phyloP scores from a whole-genome alignment of 169 alveolate genomes.

The Eimeria tenella region DNA sequence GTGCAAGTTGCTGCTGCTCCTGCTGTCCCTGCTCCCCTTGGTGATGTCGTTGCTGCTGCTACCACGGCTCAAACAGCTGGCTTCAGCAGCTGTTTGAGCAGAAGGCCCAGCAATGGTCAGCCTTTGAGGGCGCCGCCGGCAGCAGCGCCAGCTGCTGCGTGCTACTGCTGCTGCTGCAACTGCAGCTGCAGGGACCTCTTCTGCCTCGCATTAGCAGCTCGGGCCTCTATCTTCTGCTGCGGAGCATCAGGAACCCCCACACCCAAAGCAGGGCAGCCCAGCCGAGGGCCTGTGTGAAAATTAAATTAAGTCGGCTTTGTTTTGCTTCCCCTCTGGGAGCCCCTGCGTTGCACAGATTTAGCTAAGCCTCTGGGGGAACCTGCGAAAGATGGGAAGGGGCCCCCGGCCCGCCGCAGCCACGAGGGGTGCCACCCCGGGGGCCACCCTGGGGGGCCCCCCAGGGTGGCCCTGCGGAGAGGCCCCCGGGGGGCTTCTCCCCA shows the following conservation, averaged over 20 bases:
- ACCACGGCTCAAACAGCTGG: background rate
- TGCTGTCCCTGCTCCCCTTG: background rate
- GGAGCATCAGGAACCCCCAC: background rate
- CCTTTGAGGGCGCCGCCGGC: background rate
- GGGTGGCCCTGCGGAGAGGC: no score
- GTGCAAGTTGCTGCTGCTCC: slow-evolving; percentile 1
- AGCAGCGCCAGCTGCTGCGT: background rate
- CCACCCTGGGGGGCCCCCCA: background rate
- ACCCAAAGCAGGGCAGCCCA: no score
- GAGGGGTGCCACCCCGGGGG: background rate
- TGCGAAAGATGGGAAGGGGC: background rate
- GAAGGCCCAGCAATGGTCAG: background rate
- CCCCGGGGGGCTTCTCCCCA: no score
- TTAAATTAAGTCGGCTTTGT: background rate
- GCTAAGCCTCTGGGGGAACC: background rate
- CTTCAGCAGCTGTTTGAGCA: no score
- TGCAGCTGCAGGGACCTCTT: slow-evolving; percentile 12
- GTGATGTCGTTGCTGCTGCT: background rate
- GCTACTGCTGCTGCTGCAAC: background rate
- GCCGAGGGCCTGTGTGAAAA: background rate
- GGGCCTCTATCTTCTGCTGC: background rate
- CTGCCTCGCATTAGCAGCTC: background rate
- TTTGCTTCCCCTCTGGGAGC: background rate
- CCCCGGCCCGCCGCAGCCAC: background rate
- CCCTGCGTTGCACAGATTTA: background rate